Conservation (phyloP, 345 rosid genomes). For the Eucalyptus cloeziana region DNA sequence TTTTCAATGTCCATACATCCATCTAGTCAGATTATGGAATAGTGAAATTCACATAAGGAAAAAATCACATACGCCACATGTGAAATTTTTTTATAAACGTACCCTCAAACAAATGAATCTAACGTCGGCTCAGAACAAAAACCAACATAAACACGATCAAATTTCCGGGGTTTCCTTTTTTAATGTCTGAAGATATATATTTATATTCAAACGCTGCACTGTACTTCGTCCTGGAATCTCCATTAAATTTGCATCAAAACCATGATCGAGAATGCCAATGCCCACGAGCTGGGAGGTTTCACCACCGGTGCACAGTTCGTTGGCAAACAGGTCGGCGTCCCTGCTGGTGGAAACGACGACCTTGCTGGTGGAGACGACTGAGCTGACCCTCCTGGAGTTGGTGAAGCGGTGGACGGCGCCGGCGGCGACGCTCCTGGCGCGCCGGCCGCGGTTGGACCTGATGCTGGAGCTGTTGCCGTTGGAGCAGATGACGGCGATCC, state of each 20-base stretch:
- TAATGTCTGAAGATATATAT: background rate
- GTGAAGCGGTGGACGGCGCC: background rate
- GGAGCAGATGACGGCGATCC: background rate
- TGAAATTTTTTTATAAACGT: no score
- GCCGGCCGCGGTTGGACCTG: background rate
- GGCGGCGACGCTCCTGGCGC: conserved; percentile 1
- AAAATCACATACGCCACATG: no score
- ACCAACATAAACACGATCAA: background rate
- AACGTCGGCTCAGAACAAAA: no score
- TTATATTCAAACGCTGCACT: background rate
- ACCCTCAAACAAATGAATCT: no score
- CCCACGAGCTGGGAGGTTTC: background rate
- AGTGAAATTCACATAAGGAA: no score
- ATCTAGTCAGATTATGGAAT: background rate
- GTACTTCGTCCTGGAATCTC: background rate
- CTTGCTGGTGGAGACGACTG: background rate
- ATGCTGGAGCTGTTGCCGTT: background rate
- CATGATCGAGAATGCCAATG: background rate
- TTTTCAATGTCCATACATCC: background rate
- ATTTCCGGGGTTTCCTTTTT: background rate
- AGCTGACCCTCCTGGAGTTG: background rate
- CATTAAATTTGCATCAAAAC: background rate
- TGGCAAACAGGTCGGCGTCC: background rate
- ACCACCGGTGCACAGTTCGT: background rate
- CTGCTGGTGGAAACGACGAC: background rate